These are phyloP conservation scores for Kodamaea nitidulidarum DNA, from an alignment of 805 yeast species.

Conservation along the genomic window DNA sequence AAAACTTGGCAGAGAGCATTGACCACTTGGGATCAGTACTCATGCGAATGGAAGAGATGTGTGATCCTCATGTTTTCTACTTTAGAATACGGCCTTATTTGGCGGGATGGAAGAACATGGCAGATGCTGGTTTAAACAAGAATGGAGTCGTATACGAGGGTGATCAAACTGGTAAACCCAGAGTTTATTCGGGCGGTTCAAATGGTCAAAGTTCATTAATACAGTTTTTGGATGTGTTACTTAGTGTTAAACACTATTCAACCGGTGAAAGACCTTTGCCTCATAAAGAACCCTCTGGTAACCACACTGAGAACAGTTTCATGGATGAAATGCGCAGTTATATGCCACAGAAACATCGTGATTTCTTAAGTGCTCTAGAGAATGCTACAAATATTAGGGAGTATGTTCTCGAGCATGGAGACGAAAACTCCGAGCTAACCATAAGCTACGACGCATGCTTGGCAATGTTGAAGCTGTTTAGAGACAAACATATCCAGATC, in stretches of 20 bases:
- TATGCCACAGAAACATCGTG: slow-evolving; percentile 86
- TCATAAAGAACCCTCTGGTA: slow-evolving; percentile 4
- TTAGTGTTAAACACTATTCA: slow-evolving; percentile 74
- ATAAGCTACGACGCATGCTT: slow-evolving; percentile 83
- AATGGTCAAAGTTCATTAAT: slow-evolving; percentile 91
- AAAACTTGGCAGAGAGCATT: slow-evolving; percentile 67
- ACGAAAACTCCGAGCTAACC: slow-evolving; percentile 49
- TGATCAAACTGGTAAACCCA: slow-evolving; percentile 41
- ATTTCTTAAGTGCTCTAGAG: slow-evolving; percentile 62
- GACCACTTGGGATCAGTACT: slow-evolving; percentile 70
- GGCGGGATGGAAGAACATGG: slow-evolving; percentile 95
- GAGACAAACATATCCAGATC: slow-evolving; percentile 91
- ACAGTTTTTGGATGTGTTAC: slow-evolving; percentile 76
- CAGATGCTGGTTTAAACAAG: slow-evolving; percentile 65
- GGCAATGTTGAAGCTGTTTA: slow-evolving; percentile 80
- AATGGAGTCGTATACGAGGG: slow-evolving; percentile 77
- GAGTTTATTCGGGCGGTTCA: slow-evolving; percentile 79
- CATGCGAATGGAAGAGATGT: slow-evolving; percentile 85
- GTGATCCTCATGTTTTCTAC: slow-evolving; percentile 91
- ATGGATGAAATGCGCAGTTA: slow-evolving; percentile 81
- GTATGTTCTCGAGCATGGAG: slow-evolving; percentile 47
- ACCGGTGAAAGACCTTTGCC: slow-evolving; percentile 55
- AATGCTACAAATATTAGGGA: slow-evolving; percentile 58
- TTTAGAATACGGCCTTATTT: slow-evolving; percentile 81
- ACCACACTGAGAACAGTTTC: slow-evolving; percentile 44